Base-by-base conservation (phyloP, 2,329 filamentous ascomycete genomes). In the Leptosphaerulina australis region DNA sequence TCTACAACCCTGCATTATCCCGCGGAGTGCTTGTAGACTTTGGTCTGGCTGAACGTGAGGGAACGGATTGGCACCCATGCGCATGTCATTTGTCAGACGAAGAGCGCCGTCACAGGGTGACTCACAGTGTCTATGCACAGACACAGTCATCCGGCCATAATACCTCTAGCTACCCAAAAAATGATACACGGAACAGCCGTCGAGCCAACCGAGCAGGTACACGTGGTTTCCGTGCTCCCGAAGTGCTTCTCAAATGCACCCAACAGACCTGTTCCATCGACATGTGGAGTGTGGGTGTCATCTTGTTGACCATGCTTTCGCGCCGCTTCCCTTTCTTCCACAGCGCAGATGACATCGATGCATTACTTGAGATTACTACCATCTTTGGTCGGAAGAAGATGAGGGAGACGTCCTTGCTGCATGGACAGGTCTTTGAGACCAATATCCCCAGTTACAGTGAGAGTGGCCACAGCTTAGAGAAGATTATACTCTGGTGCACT, bases 321-420 rank as follows among this genome's bases (percentile, higher is more conserved):
- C 88, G 88, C 48, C 86, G 94, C 3, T 99, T 99, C 65, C 94
- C 94, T 1, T 99, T 99, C 75, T 99, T 99, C 81, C 97, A 99
- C 75, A 96, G 90, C 35, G 88, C 91, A n/a, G 94, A 99, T 71
- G 94, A 99, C 65, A 88, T 99, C 37, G 94, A 99, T 68, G 94
- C 94, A 41, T 88, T 97, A 82, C 93, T 99, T 60, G 94, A 99
- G 74, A 95, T 99, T 60, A 90, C 92, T 26, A 96, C 91, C 50
- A 96, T 99, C 53, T 97, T 97, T 70, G 94, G 94, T 39, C 81
- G 82, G 31, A 86, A 83, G 68, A 85, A 87, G 50, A 97, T 99
- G 93, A 89, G 88, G 67, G 79, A 83, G 25, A 89, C 88, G 3
- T 91, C 90, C 0, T 78, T 91, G 14, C 79, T 96, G 40, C 94